phyloP scores from a whole-genome alignment of 129 eudicot genomes.

The Cynara cardunculus region DNA sequence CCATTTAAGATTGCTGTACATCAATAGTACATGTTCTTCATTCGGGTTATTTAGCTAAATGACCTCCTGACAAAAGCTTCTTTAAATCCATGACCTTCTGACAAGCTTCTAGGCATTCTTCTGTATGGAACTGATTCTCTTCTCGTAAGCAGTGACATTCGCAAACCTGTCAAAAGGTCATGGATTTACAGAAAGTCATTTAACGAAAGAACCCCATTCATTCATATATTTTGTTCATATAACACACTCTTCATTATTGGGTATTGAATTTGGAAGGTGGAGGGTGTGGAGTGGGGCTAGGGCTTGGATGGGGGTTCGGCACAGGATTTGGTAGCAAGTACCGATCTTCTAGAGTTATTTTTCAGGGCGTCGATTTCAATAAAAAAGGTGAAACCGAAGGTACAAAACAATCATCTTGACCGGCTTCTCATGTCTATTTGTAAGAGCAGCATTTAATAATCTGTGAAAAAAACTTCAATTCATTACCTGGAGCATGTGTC shows the following conservation, averaged over 20 bases:
- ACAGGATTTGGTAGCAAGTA: conserved; percentile 70
- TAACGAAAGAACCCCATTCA: background rate
- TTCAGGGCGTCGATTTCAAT: conserved; percentile 62
- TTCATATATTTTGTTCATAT: background rate
- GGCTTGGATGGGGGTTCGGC: conserved; percentile 97
- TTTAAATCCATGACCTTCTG: background rate
- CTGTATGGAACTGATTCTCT: background rate
- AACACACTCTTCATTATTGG: conserved; percentile 11
- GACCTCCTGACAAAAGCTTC: background rate
- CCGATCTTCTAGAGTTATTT: conserved; percentile 54
- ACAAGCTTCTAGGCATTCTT: background rate
- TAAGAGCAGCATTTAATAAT: background rate
- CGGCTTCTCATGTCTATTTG: background rate
- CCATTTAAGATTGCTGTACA: conserved; percentile 7
- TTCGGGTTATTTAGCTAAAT: background rate
- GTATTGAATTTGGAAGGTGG: conserved; percentile 51
- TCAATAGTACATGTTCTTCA: conserved; percentile 7
- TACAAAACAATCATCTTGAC: conserved; percentile 33
- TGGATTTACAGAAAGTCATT: background rate
- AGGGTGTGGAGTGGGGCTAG: conserved; percentile 88
- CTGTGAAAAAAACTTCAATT: background rate
- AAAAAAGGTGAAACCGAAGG: conserved; percentile 27
- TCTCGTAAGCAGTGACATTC: background rate
- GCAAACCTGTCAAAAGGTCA: background rate
- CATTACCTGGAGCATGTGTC: background rate